A percentile compares a stretch with the other conserved stretches of the same genome.
phyloP scores from a whole-genome alignment of 192 early-diverging fungal species.

The Lunasporangiospora selenospora region DNA sequence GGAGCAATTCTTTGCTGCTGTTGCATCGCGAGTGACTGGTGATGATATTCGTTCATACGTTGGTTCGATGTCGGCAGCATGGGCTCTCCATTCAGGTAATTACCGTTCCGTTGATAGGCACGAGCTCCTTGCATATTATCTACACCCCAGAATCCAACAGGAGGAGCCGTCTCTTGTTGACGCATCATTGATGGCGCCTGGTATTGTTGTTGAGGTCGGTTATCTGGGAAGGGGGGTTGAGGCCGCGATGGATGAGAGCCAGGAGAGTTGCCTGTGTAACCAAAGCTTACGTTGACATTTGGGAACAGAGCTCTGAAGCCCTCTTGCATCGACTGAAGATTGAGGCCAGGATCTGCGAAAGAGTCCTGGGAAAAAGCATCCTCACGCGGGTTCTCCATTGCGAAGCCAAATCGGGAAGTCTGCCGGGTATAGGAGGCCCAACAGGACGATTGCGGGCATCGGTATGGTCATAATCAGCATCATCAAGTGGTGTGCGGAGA shows the following conservation, averaged over 20 bases:
- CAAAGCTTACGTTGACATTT: slow-evolving; percentile 68
- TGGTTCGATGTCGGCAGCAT: slow-evolving; percentile 28
- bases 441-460: slow-evolving; percentile 19
- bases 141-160: slow-evolving; percentile 16
- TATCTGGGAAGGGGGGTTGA: slow-evolving; percentile 7
- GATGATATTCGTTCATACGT: slow-evolving; percentile 39
- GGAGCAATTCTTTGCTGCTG: slow-evolving; percentile 11
- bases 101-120: slow-evolving; percentile 24
- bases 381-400: slow-evolving; percentile 30
- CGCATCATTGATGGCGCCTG: slow-evolving; percentile 6
- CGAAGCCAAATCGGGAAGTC: slow-evolving; percentile 55
- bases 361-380: slow-evolving; percentile 23
- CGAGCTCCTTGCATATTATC: slow-evolving; percentile 12
- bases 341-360: slow-evolving; percentile 16
- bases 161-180: background rate
- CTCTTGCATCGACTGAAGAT: slow-evolving; percentile 58
- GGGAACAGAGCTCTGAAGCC: slow-evolving; percentile 64
- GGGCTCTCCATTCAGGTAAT: slow-evolving; percentile 26
- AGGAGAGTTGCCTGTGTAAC: no score
- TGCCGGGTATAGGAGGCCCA: slow-evolving; percentile 37
- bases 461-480: slow-evolving; percentile 21
- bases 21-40: slow-evolving; percentile 23
- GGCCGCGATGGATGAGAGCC: slow-evolving; percentile 20
- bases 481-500: slow-evolving; percentile 19
- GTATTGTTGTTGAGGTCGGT: slow-evolving; percentile 7